Evolutionary conservation across 805 yeast species (phyloP).

Genomic region (Starmera dryadoides): DNA sequence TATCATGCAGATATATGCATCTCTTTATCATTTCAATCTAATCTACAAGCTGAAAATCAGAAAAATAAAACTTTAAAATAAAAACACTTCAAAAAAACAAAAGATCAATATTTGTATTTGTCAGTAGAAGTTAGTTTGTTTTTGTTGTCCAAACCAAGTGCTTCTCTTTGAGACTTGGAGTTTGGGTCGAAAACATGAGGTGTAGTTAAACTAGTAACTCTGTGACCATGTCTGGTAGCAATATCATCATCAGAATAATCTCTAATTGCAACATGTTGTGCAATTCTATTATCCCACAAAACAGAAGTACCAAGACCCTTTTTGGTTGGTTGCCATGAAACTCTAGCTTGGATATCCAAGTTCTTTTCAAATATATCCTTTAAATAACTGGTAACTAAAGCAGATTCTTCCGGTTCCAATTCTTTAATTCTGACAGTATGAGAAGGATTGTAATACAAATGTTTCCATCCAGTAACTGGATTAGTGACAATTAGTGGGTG

Average conservation of each 20-base stretch:
- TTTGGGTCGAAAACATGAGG: conserved; percentile 41
- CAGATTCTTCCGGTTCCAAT: conserved; percentile 40
- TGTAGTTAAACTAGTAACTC: conserved; percentile 47
- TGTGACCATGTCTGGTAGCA: conserved; percentile 46
- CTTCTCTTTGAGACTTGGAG: conserved; percentile 46
- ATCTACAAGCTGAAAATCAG: too few relatives aligned
- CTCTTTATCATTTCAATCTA: too few relatives aligned
- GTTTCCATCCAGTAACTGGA: conserved; percentile 58
- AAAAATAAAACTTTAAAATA: too few relatives aligned
- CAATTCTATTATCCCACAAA: conserved; percentile 51
- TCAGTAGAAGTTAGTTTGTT: neutral
- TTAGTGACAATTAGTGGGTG: conserved; percentile 55
- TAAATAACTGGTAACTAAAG: conserved; percentile 36
- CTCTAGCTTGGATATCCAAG: conserved; percentile 49
- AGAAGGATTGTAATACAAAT: conserved; percentile 42
- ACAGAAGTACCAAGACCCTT: conserved; percentile 40
- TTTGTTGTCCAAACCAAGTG: conserved; percentile 30
- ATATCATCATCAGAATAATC: conserved; percentile 42
- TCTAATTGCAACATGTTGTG: conserved; percentile 42
- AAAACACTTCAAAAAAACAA: too few relatives aligned
- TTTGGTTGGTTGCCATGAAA: conserved; percentile 40
- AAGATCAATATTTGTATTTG: too few relatives aligned
- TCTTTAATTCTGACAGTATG: conserved; percentile 44
- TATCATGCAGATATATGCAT: too few relatives aligned
- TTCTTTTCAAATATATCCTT: conserved; percentile 37